Evolutionary conservation across 2,329 filamentous ascomycete genomes (phyloP).

Genomic region (Gaeumannomyces sp.): DNA sequence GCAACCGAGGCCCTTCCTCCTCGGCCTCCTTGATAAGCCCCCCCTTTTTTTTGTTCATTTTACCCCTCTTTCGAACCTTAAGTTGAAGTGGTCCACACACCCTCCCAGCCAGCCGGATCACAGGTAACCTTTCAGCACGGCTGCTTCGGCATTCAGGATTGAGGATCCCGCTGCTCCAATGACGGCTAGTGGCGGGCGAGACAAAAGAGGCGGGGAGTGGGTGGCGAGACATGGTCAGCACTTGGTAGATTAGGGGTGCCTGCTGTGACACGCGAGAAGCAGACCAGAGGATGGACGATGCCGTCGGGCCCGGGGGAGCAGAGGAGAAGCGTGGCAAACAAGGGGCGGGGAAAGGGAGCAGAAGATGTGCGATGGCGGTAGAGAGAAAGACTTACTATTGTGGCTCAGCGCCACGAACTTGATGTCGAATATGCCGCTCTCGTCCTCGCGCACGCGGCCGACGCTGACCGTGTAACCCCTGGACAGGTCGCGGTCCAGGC

Average conservation of each 20-base stretch:
- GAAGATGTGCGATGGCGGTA: too few relatives aligned
- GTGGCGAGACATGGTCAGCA: background rate
- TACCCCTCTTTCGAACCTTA: background rate
- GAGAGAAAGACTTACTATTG: conserved; percentile 43
- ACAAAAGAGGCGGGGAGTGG: background rate
- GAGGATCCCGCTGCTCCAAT: conserved; percentile 95
- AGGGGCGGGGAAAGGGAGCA: background rate
- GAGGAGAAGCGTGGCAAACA: background rate
- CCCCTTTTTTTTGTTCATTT: background rate
- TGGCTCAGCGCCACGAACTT: conserved; percentile 93
- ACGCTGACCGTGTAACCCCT: conserved; percentile 88
- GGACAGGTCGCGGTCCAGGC: conserved; percentile 79
- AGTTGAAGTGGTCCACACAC: background rate
- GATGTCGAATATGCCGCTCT: conserved; percentile 84
- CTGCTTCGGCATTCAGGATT: conserved; percentile 89
- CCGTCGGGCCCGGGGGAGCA: background rate
- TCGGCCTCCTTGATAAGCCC: too few relatives aligned
- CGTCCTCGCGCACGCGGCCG: conserved; percentile 78
- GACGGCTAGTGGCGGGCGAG: conserved; percentile 49
- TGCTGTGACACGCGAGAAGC: background rate
- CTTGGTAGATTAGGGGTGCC: background rate
- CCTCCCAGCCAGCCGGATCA: conserved; percentile 28
- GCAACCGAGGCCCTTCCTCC: too few relatives aligned
- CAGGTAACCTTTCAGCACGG: conserved; percentile 80
- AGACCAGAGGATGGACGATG: background rate